Conservation (phyloP, 1,284 basidiomycete genomes). For the Apiotrichum akiyoshidainum region DNA sequence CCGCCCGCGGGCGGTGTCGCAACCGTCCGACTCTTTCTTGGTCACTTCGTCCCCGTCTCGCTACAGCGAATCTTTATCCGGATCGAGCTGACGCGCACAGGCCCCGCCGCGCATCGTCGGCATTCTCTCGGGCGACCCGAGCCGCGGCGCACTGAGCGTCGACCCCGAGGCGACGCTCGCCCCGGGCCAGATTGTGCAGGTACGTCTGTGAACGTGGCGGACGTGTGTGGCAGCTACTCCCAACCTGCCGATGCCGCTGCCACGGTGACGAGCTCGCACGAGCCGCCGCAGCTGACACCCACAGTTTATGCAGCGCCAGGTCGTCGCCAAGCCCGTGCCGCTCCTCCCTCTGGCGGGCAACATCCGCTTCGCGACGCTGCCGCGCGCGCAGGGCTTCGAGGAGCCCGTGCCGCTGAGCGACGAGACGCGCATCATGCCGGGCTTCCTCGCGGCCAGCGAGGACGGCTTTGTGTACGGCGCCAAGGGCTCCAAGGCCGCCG, state of each 20-base stretch:
- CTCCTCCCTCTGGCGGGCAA: background rate
- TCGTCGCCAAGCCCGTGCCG: background rate
- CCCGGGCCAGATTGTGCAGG: slow-evolving; percentile 62
- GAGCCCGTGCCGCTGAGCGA: background rate
- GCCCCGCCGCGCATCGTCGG: slow-evolving; percentile 25
- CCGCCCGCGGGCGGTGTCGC: no score
- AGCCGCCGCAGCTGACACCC: background rate
- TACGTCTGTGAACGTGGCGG: slow-evolving; percentile 41
- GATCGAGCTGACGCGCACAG: background rate
- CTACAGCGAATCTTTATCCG: no score
- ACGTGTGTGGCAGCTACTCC: background rate
- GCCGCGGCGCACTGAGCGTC: slow-evolving; percentile 68
- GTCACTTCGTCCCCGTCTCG: no score
- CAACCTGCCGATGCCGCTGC: no score
- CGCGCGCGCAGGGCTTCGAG: slow-evolving; percentile 8
- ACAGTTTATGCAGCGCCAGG: slow-evolving; percentile 16
- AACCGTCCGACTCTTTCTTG: no score
- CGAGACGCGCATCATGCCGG: slow-evolving; percentile 2
- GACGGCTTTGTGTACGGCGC: slow-evolving; percentile 11
- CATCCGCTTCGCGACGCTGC: slow-evolving; percentile 12
- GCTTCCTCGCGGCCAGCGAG: slow-evolving; percentile 17
- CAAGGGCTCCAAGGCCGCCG: background rate
- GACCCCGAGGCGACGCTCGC: slow-evolving; percentile 62
- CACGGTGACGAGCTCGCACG: no score
- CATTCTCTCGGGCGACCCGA: slow-evolving; percentile 75